Percentiles rank a stretch among this genome's conserved stretches.
phyloP scores from a whole-genome alignment of 2,329 filamentous ascomycete species.

The Xylaria sp. region DNA sequence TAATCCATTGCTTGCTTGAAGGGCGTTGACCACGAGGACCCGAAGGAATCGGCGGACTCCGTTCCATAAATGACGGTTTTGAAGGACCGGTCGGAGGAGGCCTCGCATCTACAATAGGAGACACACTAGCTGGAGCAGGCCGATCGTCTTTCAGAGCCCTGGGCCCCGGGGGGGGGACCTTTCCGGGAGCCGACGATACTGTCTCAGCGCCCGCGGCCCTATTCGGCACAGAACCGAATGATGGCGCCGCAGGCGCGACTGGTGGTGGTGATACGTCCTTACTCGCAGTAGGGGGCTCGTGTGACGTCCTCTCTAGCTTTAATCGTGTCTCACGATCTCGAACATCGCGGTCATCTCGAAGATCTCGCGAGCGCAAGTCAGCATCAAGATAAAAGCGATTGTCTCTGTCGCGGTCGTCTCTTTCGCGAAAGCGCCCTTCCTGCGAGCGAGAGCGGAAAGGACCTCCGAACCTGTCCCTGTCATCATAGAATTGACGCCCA shows the following conservation, averaged over 20 bases:
- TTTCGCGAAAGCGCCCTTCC: conserved; percentile 55
- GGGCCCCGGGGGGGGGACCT: conserved; percentile 49
- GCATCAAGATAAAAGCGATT: conserved; percentile 33
- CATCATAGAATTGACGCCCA: conserved; percentile 53
- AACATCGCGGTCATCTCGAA: conserved; percentile 48
- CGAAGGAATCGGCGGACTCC: conserved; percentile 46
- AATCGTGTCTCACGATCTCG: conserved; percentile 37
- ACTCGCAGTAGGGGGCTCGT: conserved; percentile 42
- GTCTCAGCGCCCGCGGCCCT: conserved; percentile 37
- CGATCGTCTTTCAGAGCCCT: conserved; percentile 48
- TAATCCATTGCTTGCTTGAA: conserved; percentile 57
- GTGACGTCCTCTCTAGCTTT: conserved; percentile 48
- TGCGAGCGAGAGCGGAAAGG: conserved; percentile 59
- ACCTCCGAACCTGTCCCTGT: conserved; percentile 46
- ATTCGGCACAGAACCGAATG: conserved; percentile 51
- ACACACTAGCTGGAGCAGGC: conserved; percentile 39
- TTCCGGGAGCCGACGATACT: conserved; percentile 37
- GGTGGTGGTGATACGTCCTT: conserved; percentile 54
- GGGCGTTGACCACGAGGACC: conserved; percentile 50
- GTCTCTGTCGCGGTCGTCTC: conserved; percentile 38
- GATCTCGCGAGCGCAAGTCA: conserved; percentile 38
- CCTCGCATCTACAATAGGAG: conserved; percentile 34
- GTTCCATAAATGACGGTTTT: conserved; percentile 39
- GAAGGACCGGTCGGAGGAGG: conserved; percentile 39
- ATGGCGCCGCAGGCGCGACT: conserved; percentile 52